Evolutionary conservation across 1,284 basidiomycete species (phyloP).

Genomic region (Moniliophthora roreri): DNA sequence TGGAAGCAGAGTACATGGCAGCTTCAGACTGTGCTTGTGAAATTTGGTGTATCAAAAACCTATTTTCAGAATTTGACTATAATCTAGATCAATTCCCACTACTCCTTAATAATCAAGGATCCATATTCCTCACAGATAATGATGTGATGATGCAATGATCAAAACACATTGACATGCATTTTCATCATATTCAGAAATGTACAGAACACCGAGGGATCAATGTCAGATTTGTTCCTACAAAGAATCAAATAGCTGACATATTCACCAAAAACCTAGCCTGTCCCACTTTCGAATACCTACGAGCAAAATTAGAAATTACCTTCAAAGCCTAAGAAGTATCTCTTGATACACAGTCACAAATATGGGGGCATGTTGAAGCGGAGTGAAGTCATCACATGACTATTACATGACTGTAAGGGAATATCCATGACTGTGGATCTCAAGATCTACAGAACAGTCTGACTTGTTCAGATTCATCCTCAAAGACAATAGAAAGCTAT

Average conservation of each 20-base stretch:
- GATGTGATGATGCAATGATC: constrained; percentile 25
- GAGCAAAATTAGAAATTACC: no score
- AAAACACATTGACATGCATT: constrained; percentile 41
- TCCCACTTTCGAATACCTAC: background rate
- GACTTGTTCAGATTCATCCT: no score
- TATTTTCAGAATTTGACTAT: constrained; percentile 24
- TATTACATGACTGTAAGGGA: no score
- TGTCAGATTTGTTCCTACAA: constrained; percentile 16
- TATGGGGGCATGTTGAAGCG: no score
- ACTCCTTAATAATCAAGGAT: constrained; percentile 34
- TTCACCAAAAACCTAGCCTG: constrained; percentile 23
- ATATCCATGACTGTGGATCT: no score
- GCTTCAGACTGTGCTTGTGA: constrained; percentile 22
- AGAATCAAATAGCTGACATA: constrained; percentile 26
- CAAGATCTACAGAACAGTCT: no score
- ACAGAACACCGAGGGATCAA: constrained; percentile 19
- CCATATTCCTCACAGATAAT: constrained; percentile 31
- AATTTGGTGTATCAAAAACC: background rate
- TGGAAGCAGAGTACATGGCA: constrained; percentile 34
- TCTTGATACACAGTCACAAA: no score
- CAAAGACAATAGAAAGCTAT: no score
- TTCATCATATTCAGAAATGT: constrained; percentile 34
- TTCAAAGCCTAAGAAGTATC: no score
- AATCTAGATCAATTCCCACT: constrained; percentile 13
- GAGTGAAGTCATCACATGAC: no score